Percentiles rank a stretch among this genome's conserved stretches.
Conservation (phyloP, 2,329 filamentous ascomycete genomes). For the Leptographium wingfieldii region DNA sequence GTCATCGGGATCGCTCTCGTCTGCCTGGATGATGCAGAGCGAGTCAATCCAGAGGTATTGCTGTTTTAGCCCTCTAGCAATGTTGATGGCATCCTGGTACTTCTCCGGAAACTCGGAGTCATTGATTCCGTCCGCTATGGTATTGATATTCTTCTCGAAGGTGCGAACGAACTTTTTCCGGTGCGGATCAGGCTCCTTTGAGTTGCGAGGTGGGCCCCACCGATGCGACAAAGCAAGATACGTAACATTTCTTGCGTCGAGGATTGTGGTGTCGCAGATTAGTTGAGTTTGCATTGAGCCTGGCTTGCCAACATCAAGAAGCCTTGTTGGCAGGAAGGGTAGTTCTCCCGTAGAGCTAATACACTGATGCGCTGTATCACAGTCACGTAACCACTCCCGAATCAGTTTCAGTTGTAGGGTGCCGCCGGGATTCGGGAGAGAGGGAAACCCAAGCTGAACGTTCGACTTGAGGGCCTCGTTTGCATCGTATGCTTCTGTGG, state of each 20-base stretch:
- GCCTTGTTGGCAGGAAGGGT: not conserved
- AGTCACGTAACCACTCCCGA: not conserved
- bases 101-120: not conserved
- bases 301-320: not conserved
- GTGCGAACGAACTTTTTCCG: not conserved
- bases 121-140: not conserved
- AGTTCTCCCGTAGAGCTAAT: not conserved
- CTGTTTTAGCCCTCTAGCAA: constrained; percentile 6
- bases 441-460: not conserved
- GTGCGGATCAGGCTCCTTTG: not conserved
- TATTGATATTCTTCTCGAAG: not conserved
- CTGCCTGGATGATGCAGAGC: not conserved
- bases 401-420: not conserved
- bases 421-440: not conserved
- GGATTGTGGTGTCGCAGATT: not conserved
- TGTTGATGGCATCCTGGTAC: constrained; percentile 10
- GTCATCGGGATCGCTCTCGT: constrained; percentile 6
- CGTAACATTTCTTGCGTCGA: not conserved
- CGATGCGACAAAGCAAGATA: not conserved
- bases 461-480: not conserved
- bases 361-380: not conserved
- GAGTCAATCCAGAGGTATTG: constrained; percentile 11
- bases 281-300: not conserved
- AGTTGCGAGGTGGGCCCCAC: not conserved
- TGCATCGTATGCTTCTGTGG: not conserved